Base-by-base conservation (phyloP, 768 basidiomycete species). In the Symmetrospora coprosmae region DNA sequence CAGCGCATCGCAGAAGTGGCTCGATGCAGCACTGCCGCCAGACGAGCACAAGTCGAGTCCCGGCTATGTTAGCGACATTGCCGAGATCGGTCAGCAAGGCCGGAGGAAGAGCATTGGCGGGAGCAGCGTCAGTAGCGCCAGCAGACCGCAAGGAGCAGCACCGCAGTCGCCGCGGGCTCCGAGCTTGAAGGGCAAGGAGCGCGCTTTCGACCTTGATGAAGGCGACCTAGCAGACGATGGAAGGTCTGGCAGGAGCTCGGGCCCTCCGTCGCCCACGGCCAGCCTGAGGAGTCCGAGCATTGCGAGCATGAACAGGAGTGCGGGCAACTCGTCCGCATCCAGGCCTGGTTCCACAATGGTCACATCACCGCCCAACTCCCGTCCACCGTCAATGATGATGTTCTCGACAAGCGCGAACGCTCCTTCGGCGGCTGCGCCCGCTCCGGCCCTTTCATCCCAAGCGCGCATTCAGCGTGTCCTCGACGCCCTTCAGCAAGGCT, bases 131-230 rank as follows among this genome's bases (percentile, higher is more conserved):
- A 14, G 27, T 37, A 35, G 23, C 28, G 28, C 28, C 25, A 27
- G 52, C 6, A 28, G 34, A 30, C 52, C 50, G 9, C 40, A 33
- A n/a, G n/a, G n/a, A 4, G 13, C 25, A 14, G 37, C 52, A 19
- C 27, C 35, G 3, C 55, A 28, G 40, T 25, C 9, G 37, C 28
- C 13, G 55, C 28, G n/a, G n/a, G n/a, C n/a, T 2, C 55, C 19
- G 16, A 58, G 55, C 21, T 21, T 40, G 39, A 58, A 58, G 37
- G 55, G 55, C 31, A 58, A 58, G 37, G 55, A 58, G 25, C 39
- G 55, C 31, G n/a, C n/a, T n/a, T n/a, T n/a, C n/a, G n/a, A n/a
- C n/a, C n/a, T n/a, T n/a, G n/a, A n/a, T n/a, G 55, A 58, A 34
- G 27, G 38, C 2, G 55, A 58, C 23, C 41, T n/a, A n/a, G n/a